Percentiles rank a stretch among this genome's conserved stretches.
Conservation (phyloP, 495 filamentous ascomycete genomes). For the Friedmanniomyces simplex region DNA sequence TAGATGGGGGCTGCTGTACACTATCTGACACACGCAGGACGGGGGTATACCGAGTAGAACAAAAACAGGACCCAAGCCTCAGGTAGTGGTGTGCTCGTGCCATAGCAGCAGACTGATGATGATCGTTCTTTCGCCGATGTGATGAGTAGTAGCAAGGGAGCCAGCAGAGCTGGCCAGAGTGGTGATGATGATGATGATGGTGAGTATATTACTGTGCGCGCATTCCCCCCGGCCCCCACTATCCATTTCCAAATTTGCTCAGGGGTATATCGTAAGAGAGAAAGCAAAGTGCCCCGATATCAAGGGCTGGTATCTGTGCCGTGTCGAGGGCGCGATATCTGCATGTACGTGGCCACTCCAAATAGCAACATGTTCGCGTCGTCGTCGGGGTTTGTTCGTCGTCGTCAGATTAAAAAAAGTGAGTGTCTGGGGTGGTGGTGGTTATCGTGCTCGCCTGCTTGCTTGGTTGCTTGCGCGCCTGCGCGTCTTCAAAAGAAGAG, state of each 20-base stretch:
- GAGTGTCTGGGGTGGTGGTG: background rate
- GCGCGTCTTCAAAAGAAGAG: slow-evolving; percentile 30
- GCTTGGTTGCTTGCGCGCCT: background rate
- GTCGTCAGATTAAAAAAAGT: background rate
- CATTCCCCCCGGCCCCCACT: background rate
- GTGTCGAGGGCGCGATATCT: slow-evolving; percentile 11
- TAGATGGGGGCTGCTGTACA: background rate
- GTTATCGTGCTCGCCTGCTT: too few species aligned
- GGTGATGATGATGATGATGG: background rate
- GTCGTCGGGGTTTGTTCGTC: too few species aligned
- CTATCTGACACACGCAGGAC: background rate
- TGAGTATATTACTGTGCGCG: slow-evolving; percentile 3
- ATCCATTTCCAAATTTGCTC: slow-evolving; percentile 1
- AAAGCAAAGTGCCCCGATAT: slow-evolving; percentile 10
- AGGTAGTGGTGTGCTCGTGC: too few species aligned
- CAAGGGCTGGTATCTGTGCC: background rate
- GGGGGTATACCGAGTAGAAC: too few species aligned
- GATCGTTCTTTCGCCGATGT: too few species aligned
- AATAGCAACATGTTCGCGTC: background rate
- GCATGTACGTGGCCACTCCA: background rate
- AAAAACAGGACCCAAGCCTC: too few species aligned
- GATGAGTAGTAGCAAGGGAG: too few species aligned
- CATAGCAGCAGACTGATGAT: too few species aligned
- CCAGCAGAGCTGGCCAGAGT: too few species aligned
- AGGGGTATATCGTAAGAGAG: slow-evolving; percentile 19